Evolutionary conservation across 2,329 filamentous ascomycete species (phyloP), one percentile per base, ranked within the genome.

Genomic region (Xylaria arbuscula): DNA sequence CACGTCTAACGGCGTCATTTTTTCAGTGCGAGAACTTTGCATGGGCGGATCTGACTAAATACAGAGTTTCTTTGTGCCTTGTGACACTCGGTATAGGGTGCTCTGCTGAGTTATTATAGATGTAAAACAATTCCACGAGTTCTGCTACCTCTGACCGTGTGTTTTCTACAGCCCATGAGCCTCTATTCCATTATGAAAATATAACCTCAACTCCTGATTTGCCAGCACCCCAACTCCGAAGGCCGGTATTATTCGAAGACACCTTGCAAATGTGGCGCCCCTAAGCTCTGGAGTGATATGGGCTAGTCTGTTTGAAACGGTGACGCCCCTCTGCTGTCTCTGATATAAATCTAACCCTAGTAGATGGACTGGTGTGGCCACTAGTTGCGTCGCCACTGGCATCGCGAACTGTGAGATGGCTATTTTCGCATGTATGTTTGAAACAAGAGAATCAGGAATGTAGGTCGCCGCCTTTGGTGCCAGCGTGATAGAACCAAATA

Each of bases 151-250:
- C 28, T 5, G 28, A 28, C 5, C 5, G 28, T 5, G 28, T 3
- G 2, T 28, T 28, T 28, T 5, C 28, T 28, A 28, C 28, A 28
- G 28, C 5, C 28, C 3, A 3, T 28, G 28, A 5, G 28, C 28
- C 28, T 28, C 28, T 28, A 5, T 28, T 28, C 3, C 8, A 40
- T n/a, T 38, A 50, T 60, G 45, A 60, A 60, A 51, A 8, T 36
- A 36, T 19, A 17, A 48, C 42, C 56, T 59, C 24, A 59, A 48
- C 42, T 59, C 56, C 40, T 59, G 56, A 28, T 59, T 57, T 48
- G 56, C 56, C 40, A 59, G 56, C 56, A 59, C 56, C 38, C 56
- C 56, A 22, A 59, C 19, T 13, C 56, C 56, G 10, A 59, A 59
- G 24, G 56, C 56, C 22, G 56, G 56, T 15, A 59, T 28, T 47